Evolutionary conservation across 179 eudicot genomes (phyloP).

Genomic region (Pouteria campechiana): DNA sequence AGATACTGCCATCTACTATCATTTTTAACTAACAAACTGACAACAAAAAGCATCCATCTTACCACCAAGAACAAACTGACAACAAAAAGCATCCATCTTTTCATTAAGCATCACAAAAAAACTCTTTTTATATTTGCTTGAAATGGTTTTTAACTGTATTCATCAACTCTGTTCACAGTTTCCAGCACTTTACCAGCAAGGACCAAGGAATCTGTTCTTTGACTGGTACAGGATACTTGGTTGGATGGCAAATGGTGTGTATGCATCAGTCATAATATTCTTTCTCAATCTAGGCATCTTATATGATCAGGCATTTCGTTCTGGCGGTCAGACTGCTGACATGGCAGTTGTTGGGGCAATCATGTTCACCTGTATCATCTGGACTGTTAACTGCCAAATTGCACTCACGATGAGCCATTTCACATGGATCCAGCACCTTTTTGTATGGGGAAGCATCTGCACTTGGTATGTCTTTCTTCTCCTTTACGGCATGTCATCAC

Average conservation of each 20-base stretch:
- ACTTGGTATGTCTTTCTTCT: neutral
- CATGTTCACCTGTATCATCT: neutral
- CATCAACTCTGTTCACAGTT: no score
- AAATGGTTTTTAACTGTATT: no score
- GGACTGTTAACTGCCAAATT: no score
- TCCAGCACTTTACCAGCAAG: neutral
- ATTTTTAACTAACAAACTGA: no score
- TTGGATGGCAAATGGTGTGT: neutral
- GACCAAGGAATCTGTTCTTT: neutral
- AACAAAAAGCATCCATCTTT: no score
- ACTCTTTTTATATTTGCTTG: no score
- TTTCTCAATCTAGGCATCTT: neutral
- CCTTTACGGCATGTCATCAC: neutral
- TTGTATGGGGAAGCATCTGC: conserved; percentile 1
- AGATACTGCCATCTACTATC: no score
- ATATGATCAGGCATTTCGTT: neutral
- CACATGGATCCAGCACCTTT: conserved; percentile 2
- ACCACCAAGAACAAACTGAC: no score
- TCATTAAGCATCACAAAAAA: no score
- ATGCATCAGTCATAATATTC: neutral
- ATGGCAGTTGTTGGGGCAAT: neutral
- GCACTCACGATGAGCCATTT: conserved; percentile 1
- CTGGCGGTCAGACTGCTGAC: neutral
- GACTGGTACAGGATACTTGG: conserved; percentile 1
- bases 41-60: no score